phyloP scores from a whole-genome alignment of 371 early-diverging fungal species.

The Nematocida displodere region DNA sequence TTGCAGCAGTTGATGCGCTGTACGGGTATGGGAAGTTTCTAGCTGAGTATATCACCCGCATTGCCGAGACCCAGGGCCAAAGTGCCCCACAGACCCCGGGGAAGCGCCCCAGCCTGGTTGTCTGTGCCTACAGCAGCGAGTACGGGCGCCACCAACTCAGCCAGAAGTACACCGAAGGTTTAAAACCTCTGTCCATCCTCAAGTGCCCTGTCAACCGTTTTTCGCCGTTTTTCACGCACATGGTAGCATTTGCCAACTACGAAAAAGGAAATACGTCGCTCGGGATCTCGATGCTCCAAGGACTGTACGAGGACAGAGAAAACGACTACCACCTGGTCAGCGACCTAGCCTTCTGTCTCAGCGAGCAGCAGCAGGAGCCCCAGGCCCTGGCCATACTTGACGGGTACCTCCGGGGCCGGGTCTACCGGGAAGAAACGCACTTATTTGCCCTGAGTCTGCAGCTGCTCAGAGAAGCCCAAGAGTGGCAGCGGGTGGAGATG shows the following conservation, averaged over 20 bases:
- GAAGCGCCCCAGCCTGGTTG: too few relatives aligned
- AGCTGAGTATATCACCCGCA: constrained; percentile 3
- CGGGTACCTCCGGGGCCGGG: neutral
- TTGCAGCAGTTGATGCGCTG: neutral
- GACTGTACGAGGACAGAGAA: neutral
- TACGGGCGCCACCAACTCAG: neutral
- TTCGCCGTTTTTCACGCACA: neutral
- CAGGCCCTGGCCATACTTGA: neutral
- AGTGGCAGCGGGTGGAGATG: constrained; percentile 33
- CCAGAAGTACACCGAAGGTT: too few relatives aligned
- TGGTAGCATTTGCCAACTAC: constrained; percentile 7
- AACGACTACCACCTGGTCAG: constrained; percentile 17
- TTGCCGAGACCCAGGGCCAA: neutral
- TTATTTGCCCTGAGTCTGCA: constrained; percentile 6
- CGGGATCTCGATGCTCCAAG: neutral
- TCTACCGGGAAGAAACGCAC: neutral
- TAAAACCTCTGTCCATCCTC: neutral
- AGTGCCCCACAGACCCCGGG: too few relatives aligned
- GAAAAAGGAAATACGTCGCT: neutral
- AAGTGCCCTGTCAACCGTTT: neutral
- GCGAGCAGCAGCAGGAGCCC: neutral
- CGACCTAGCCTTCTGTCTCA: constrained; percentile 12
- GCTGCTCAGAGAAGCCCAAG: neutral
- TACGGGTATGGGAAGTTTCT: constrained; percentile 33
- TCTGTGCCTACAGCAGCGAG: constrained; percentile 2